These are phyloP conservation scores for Phytophthora citrophthora DNA, from an alignment of 352 stramenopile genomes.

Conservation along the genomic window DNA sequence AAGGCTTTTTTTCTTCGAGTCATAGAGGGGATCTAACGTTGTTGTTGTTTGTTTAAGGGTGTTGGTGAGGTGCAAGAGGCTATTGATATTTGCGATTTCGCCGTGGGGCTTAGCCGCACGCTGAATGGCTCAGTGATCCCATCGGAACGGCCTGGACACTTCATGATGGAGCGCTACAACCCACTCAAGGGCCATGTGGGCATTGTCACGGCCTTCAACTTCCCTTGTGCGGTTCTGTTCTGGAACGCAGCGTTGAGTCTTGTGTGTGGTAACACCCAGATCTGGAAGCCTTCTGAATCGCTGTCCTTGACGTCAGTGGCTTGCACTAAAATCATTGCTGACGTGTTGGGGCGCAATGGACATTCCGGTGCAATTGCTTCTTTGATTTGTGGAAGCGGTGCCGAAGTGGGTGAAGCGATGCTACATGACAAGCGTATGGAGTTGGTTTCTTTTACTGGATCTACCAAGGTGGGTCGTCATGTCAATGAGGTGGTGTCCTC, in stretches of 20 bases:
- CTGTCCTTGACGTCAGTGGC: constrained; percentile 90
- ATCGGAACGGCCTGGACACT: constrained; percentile 90
- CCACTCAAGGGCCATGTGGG: constrained; percentile 92
- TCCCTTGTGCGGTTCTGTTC: constrained; percentile 90
- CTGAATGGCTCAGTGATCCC: constrained; percentile 92
- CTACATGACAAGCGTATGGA: constrained; percentile 88
- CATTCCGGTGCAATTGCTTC: constrained; percentile 86
- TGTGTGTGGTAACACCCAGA: constrained; percentile 91
- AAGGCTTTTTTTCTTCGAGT: not conserved
- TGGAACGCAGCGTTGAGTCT: constrained; percentile 93
- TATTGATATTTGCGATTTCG: constrained; percentile 95
- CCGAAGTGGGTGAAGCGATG: constrained; percentile 87
- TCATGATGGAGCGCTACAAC: constrained; percentile 95
- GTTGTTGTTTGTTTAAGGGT: constrained; percentile 49
- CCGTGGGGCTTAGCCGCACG: constrained; percentile 89
- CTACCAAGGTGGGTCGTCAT: constrained; percentile 86
- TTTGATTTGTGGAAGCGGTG: constrained; percentile 81
- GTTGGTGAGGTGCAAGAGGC: constrained; percentile 94
- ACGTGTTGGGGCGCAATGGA: constrained; percentile 89
- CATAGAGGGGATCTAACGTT: constrained; percentile 7
- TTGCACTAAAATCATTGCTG: constrained; percentile 91
- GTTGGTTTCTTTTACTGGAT: constrained; percentile 92
- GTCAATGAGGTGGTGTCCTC: constrained; percentile 89
- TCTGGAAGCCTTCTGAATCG: constrained; percentile 93
- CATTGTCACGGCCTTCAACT: constrained; percentile 96